These are phyloP conservation scores for Rhexocercosporidium sp. DNA, from an alignment of 2,329 filamentous ascomycete genomes.

Conservation along the genomic window DNA sequence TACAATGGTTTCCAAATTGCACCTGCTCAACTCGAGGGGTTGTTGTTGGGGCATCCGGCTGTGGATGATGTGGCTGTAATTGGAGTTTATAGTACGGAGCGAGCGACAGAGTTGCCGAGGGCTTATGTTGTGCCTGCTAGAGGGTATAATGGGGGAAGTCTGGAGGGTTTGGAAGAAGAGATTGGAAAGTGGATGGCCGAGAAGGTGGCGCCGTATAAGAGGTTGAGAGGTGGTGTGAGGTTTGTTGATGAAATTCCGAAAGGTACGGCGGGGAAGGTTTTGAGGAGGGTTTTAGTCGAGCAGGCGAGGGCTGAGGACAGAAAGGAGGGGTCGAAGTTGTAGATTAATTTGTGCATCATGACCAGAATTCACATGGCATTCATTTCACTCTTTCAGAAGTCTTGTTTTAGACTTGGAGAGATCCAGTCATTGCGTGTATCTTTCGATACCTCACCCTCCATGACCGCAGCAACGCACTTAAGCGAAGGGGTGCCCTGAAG, in stretches of 20 bases:
- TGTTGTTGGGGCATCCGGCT: conserved; percentile 50
- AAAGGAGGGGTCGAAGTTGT: conserved; percentile 1
- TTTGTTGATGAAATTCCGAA: conserved; percentile 74
- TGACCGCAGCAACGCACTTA: too few relatives aligned
- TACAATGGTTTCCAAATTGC: conserved; percentile 72
- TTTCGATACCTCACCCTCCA: too few relatives aligned
- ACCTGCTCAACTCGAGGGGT: conserved; percentile 65
- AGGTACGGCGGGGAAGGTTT: conserved; percentile 61
- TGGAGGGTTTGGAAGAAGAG: conserved; percentile 42
- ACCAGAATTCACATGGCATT: too few relatives aligned
- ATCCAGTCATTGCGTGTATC: too few relatives aligned
- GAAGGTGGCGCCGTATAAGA: conserved; percentile 68
- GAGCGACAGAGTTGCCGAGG: conserved; percentile 71
- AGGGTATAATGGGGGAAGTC: conserved; percentile 27
- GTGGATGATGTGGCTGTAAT: conserved; percentile 65
- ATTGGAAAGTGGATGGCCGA: conserved; percentile 63
- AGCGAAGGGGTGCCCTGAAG: too few relatives aligned
- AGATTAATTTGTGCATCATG: too few relatives aligned
- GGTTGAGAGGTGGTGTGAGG: conserved; percentile 68
- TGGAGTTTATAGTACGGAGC: conserved; percentile 62
- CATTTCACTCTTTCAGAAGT: too few relatives aligned
- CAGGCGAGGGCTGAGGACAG: conserved; percentile 37
- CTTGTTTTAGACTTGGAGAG: too few relatives aligned
- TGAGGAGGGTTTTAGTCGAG: conserved; percentile 52
- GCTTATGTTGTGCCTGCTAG: conserved; percentile 61